Evolutionary conservation across 495 filamentous ascomycete genomes (phyloP).

Genomic region (Entonaema liquescens): DNA sequence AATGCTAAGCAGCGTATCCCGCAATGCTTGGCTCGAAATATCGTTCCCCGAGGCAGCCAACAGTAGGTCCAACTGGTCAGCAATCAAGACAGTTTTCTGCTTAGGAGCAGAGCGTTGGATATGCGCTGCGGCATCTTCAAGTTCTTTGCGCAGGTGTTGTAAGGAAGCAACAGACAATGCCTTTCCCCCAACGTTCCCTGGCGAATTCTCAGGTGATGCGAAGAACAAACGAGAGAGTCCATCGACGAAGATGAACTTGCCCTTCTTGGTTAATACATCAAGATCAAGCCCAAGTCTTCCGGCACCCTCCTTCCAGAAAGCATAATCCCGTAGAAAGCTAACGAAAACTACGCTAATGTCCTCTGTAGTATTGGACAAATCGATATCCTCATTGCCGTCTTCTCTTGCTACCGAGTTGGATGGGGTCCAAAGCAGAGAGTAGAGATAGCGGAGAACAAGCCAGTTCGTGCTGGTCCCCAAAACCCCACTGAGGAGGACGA

Average conservation of each 20-base stretch:
- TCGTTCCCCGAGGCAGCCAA: conserved; percentile 55
- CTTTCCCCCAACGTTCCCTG: conserved; percentile 12
- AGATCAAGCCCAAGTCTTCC: conserved; percentile 77
- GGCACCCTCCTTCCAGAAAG: conserved; percentile 76
- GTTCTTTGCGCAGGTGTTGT: conserved; percentile 28
- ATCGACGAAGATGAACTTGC: conserved; percentile 75
- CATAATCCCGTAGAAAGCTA: conserved; percentile 78
- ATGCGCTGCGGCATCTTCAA: conserved; percentile 37
- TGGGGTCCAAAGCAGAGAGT: conserved; percentile 58
- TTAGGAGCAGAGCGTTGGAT: conserved; percentile 25
- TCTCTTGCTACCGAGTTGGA: conserved; percentile 8
- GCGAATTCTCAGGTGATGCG: conserved; percentile 12
- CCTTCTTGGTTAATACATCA: conserved; percentile 62
- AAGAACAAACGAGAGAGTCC: conserved; percentile 66
- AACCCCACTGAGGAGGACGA: conserved; percentile 77
- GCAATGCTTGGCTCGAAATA: conserved; percentile 40
- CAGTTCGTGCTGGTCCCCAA: conserved; percentile 78
- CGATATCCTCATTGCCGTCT: conserved; percentile 1
- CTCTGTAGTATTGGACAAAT: neutral
- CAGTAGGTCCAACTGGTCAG: conserved; percentile 66
- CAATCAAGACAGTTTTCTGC: conserved; percentile 53
- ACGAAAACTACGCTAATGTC: conserved; percentile 71
- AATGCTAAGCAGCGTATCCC: conserved; percentile 58
- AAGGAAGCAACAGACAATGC: conserved; percentile 26
- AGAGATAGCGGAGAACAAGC: conserved; percentile 72